A percentile compares a stretch with the other conserved stretches of the same genome.
phyloP scores from a whole-genome alignment of 2,329 filamentous ascomycete species.

The Sporothrix sp. region DNA sequence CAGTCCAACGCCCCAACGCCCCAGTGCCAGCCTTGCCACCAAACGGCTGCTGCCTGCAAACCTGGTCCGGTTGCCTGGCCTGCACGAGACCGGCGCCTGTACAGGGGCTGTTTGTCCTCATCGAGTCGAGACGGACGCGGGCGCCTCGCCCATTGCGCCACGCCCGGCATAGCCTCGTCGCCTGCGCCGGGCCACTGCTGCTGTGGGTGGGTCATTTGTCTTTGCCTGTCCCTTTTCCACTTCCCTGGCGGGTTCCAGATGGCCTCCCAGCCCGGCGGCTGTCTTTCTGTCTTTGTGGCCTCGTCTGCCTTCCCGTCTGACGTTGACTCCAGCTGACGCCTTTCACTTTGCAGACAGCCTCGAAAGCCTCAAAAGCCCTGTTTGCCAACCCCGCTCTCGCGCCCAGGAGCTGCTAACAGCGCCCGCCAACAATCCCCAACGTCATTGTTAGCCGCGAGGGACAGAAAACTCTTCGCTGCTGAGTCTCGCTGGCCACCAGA shows the following conservation, averaged over 20 bases:
- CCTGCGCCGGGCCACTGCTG: background rate
- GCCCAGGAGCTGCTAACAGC: constrained; percentile 10
- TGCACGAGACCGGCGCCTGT: too few species aligned
- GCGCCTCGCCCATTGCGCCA: background rate
- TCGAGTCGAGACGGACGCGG: background rate
- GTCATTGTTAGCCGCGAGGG: constrained; percentile 16
- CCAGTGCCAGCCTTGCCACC: constrained; percentile 2
- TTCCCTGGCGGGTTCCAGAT: too few species aligned
- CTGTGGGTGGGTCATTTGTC: background rate
- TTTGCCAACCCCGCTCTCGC: constrained; percentile 15
- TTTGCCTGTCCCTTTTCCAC: background rate
- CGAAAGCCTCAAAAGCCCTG: background rate
- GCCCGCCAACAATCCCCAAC: constrained; percentile 13
- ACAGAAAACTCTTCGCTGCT: constrained; percentile 14
- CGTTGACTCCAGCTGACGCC: too few species aligned
- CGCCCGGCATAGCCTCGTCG: constrained; percentile 5
- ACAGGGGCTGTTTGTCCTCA: too few species aligned
- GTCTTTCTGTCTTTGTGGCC: background rate
- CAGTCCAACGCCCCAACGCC: background rate
- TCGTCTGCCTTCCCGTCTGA: background rate
- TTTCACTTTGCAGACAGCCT: background rate
- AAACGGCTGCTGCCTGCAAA: background rate
- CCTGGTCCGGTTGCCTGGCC: background rate
- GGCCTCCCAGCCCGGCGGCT: too few species aligned
- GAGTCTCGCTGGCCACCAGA: constrained; percentile 8